Percentiles rank a stretch among this genome's conserved stretches.
phyloP scores from a whole-genome alignment of 441 rosid species.

The Gossypium davidsonii region DNA sequence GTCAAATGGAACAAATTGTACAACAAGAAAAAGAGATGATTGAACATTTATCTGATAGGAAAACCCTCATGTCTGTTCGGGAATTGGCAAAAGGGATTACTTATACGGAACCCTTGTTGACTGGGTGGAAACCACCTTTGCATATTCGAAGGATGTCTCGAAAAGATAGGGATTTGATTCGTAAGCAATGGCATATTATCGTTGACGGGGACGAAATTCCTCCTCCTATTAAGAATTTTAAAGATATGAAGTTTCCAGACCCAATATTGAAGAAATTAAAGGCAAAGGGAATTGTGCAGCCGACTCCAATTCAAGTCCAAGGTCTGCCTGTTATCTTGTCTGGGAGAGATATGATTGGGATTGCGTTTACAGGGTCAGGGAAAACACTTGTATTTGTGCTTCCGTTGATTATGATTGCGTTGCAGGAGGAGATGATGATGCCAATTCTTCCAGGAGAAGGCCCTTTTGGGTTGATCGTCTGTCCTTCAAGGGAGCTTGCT shows the following conservation, averaged over 20 bases:
- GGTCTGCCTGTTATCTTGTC: slow-evolving; percentile 79
- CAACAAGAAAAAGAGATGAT: slow-evolving; percentile 93
- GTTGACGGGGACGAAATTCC: slow-evolving; percentile 86
- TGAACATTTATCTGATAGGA: slow-evolving; percentile 69
- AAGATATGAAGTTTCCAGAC: slow-evolving; percentile 77
- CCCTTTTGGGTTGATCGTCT: slow-evolving; percentile 60
- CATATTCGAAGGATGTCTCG: slow-evolving; percentile 49
- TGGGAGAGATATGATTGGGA: slow-evolving; percentile 86
- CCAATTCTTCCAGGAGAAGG: slow-evolving; percentile 65
- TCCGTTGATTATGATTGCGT: slow-evolving; percentile 68
- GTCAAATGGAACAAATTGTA: slow-evolving; percentile 64
- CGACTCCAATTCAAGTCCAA: slow-evolving; percentile 90
- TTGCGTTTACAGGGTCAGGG: slow-evolving; percentile 77
- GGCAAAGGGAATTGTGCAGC: slow-evolving; percentile 88
- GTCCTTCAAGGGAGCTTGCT: slow-evolving; percentile 81
- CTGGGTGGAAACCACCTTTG: slow-evolving; percentile 81
- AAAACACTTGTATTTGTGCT: slow-evolving; percentile 74
- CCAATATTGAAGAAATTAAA: slow-evolving; percentile 61
- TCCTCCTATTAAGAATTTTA: slow-evolving; percentile 69
- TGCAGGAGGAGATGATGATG: slow-evolving; percentile 79
- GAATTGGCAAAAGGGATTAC: slow-evolving; percentile 91
- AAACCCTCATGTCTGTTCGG: slow-evolving; percentile 79
- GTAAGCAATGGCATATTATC: slow-evolving; percentile 89
- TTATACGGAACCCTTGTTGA: slow-evolving; percentile 56
- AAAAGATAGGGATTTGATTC: slow-evolving; percentile 54